Evolutionary conservation across 2,329 filamentous ascomycete species (phyloP), one percentile per base, ranked within the genome.

Genomic region (Rhynchosporium graminicola): DNA sequence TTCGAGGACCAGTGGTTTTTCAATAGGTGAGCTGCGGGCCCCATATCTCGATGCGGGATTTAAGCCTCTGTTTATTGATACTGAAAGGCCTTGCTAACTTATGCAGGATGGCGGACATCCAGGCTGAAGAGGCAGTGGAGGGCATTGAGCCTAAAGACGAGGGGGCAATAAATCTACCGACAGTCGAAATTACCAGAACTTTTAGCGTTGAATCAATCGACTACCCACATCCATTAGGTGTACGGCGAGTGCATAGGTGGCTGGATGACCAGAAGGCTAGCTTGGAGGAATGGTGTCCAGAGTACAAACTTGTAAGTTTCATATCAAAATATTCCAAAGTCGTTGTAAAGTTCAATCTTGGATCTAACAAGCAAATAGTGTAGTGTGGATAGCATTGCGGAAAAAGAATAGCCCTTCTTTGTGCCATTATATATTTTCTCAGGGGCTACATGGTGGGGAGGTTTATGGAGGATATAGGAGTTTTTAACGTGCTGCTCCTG

Each of bases 1-100:
- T 71, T 70, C 58, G 71, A 74, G 60, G 72, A 73, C 63, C 68
- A 70, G 59, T 74, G 69, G 69, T 74, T 60, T 59, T 70, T 67
- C 42, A 70, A 72, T 29, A 65, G 66, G 71, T 73, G 60, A 33
- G 68, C 61, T 28, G 29, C 28, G 28, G 28, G 20, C 13, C 33
- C 20, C 15, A 45, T 45, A 3, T 56, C 4, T 43, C 58, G 13
- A 4, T 52, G 51, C n/a, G 26, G 20, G 9, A 20, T 2, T 1
- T 3, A 15, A 13, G 54, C 56, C n/a, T 31, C 5, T 58, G 40
- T 2, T n/a, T 10, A 43, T 2, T 29, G 8, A 8, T 13, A 20
- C 4, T 40, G 51, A 38, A 20, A 42, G 12, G 8, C 13, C 33
- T 20, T 52, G 45, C 57, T 59, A 52, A 59, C 26, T 45, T 20